Conservation (phyloP, 352 stramenopile species). For the Phytophthora pini region DNA sequence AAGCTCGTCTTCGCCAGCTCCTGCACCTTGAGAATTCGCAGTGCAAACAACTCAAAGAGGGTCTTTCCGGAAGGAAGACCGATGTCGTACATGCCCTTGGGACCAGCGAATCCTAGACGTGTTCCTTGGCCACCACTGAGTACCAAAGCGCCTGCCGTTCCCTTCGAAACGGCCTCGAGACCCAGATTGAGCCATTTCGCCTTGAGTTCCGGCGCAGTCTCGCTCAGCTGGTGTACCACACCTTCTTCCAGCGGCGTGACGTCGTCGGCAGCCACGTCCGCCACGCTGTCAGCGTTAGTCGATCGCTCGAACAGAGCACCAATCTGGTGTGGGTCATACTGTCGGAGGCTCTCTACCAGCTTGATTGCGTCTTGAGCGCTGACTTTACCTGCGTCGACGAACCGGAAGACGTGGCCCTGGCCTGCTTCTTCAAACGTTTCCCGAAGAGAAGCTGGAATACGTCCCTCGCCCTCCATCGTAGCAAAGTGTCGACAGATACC, state of each 20-base stretch:
- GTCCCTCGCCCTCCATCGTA: too few species aligned
- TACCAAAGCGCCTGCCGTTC: constrained; percentile 91
- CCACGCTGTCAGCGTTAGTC: constrained; percentile 34
- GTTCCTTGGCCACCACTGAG: constrained; percentile 95
- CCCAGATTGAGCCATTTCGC: constrained; percentile 50
- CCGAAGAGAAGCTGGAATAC: constrained; percentile 46
- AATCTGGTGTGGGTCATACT: constrained; percentile 42
- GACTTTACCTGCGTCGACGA: constrained; percentile 48
- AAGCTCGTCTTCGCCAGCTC: constrained; percentile 39
- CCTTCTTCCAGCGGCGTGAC: constrained; percentile 48
- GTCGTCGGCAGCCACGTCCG: constrained; percentile 24
- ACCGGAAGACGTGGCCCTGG: constrained; percentile 59
- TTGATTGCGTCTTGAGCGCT: constrained; percentile 38
- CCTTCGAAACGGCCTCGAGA: constrained; percentile 76
- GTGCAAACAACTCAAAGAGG: constrained; percentile 93
- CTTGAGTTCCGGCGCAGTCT: constrained; percentile 32
- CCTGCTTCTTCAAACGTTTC: constrained; percentile 36
- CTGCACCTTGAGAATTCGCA: constrained; percentile 87
- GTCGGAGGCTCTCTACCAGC: constrained; percentile 45
- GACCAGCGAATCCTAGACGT: constrained; percentile 92
- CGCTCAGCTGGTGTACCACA: constrained; percentile 49
- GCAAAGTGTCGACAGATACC: too few species aligned
- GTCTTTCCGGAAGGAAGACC: constrained; percentile 91
- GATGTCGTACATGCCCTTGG: constrained; percentile 96
- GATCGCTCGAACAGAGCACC: constrained; percentile 45